Base-by-base conservation (phyloP, 2,329 filamentous ascomycete genomes). In the Exserohilum rostratum region DNA sequence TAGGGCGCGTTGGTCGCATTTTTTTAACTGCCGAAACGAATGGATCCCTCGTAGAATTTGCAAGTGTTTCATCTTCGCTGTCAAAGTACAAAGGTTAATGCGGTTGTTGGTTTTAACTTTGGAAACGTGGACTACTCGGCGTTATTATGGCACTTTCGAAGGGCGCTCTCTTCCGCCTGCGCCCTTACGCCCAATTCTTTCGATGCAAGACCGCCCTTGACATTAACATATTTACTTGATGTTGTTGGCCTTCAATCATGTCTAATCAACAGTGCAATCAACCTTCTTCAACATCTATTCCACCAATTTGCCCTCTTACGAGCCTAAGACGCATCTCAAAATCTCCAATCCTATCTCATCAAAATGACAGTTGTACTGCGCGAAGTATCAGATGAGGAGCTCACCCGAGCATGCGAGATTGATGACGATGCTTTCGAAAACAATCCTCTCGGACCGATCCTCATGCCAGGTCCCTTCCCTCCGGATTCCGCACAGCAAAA, bases 401-500 rank as follows among this genome's bases (percentile, higher is more conserved):
- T 73, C 18, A 57, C 57, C 6, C 66, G 62, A 5, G 60, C 60
- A 13, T 62, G 58, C 17, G 58, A 64, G 18, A 66, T 68, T 3
- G 70, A 69, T 40, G 17, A 15, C 5, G 47, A 50, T 5, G 68
- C 70, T 6, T 71, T 67, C 53, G 54, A 57, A 10, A 44, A 42
- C 48, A 62, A 56, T 27, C 29, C 58, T 11, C 55, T 66, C 4
- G 61, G 48, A 3, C 43, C 57, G 3, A 37, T 70, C 5, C 57
- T 72, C 11, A 68, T 67, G 33, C 68, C 68, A 1, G 70, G 69
- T 0, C 69, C 70, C 1, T 65, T 65, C 13, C 56, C 65, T 25
- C 42, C 60, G 27, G 60, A 61, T 9, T 50, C 45, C 5, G 2
- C n/a, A 3, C 44, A 56, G 22, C 17, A 59, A 46, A 52, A 60